Evolutionary conservation across 139 green algal genomes (phyloP), one percentile per base, ranked within the genome.

Genomic region (Chlamydomonas incerta): DNA sequence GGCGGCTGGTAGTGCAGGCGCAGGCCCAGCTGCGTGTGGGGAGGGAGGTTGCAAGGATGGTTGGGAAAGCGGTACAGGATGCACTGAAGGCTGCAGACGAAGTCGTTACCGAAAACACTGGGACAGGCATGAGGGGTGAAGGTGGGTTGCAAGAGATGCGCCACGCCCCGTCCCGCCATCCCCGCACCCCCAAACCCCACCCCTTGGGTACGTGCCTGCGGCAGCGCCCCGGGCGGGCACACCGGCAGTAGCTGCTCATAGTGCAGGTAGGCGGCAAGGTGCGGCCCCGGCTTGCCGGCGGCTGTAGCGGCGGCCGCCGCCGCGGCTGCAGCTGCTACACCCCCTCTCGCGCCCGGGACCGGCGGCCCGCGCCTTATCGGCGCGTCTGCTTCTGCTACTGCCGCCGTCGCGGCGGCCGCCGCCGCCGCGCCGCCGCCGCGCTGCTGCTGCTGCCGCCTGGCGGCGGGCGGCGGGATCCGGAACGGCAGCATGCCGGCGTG

Each of bases 201-300:
- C 60, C 24, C 60, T n/a, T 28, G 47, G 5, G 6, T 2, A 58
- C 34, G 5, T 34, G 50, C 66, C 66, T 72, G 31, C 31, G 6
- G 31, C 35, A 31, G 1, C 34, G 8, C 5, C 34, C 8, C 29
- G 23, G 46, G 47, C 10, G 79, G 66, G 15, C 31, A 58, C 80
- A 76, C 80, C 11, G 70, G 58, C 35, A 87, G 70, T 55, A 80
- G 71, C 70, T 80, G 70, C 28, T 87, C 81, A 33, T 68, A 81
- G 58, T 81, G 71, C 26, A 87, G 58, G 70, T 82, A 87, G 29
- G 81, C 81, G 15, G 60, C 81, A 37, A 87, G 31, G 31, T 85
- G 81, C 13, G 67, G 80, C 8, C 79, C 50, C 13, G 26, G 52
- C 41, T 50, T 50, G 41, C 6, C 41, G 41, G 41, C 41, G 5